These are phyloP conservation scores for Gastrodia elata DNA, from an alignment of 106 monocot genomes.

Conservation along the genomic window DNA sequence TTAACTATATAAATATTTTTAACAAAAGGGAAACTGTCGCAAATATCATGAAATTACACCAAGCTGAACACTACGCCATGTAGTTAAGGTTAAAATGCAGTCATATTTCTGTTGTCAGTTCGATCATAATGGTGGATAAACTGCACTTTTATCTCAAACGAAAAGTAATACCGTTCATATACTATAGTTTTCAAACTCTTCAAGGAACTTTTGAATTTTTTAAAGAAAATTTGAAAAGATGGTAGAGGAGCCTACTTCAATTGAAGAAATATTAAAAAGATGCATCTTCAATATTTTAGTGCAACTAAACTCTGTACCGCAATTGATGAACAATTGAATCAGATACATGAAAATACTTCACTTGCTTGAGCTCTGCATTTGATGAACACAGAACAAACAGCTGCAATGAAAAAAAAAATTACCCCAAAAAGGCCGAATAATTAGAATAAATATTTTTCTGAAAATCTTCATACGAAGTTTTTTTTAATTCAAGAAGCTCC, in stretches of 20 bases:
- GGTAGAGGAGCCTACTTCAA: not conserved
- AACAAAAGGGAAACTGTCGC: too few relatives aligned
- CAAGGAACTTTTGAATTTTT: not conserved
- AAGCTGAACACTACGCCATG: too few relatives aligned
- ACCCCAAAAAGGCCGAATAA: conserved; percentile 32
- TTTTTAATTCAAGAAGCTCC: conserved; percentile 47
- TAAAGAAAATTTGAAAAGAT: not conserved
- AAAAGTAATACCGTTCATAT: not conserved
- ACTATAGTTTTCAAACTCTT: not conserved
- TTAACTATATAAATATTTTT: too few relatives aligned
- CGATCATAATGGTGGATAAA: too few relatives aligned
- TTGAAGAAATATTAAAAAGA: not conserved
- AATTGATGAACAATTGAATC: conserved; percentile 3
- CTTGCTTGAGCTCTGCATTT: not conserved
- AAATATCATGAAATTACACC: too few relatives aligned
- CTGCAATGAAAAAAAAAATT: not conserved
- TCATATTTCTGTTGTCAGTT: too few relatives aligned
- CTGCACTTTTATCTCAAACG: not conserved
- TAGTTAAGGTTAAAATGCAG: too few relatives aligned
- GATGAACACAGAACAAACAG: not conserved
- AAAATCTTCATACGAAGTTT: conserved; percentile 33
- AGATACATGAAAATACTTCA: not conserved
- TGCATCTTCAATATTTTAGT: not conserved
- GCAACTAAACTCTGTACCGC: not conserved
- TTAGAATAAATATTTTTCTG: conserved; percentile 22